These are phyloP conservation scores for Cenchrus americanus DNA, from an alignment of 176 grass and related monocot species.

Conservation along the genomic window DNA sequence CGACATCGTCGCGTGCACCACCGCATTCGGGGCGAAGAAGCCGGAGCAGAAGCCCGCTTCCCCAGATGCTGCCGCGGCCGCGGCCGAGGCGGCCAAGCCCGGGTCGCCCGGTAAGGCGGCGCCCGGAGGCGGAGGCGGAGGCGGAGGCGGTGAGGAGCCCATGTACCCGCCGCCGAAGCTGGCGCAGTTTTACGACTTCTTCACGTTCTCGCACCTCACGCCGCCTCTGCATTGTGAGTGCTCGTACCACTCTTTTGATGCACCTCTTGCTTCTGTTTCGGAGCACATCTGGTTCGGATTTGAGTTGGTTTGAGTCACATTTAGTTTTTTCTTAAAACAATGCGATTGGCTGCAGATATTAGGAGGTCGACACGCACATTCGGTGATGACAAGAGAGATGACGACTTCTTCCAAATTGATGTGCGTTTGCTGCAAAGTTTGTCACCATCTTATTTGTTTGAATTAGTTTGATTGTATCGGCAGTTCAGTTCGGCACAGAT, in stretches of 20 bases:
- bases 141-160: slow-evolving; percentile 59
- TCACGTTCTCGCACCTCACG: slow-evolving; percentile 86
- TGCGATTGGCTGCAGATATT: slow-evolving; percentile 64
- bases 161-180: slow-evolving; percentile 96
- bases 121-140: not conserved
- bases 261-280: not conserved
- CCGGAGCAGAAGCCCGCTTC: slow-evolving; percentile 42
- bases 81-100: slow-evolving; percentile 26
- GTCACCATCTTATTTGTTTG: not conserved
- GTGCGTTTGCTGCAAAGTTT: slow-evolving; percentile 47
- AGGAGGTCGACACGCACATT: slow-evolving; percentile 77
- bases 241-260: not conserved
- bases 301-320: not conserved
- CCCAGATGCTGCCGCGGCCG: slow-evolving; percentile 30
- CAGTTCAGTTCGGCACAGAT: not conserved
- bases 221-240: slow-evolving; percentile 82
- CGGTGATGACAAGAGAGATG: slow-evolving; percentile 78
- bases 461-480: not conserved
- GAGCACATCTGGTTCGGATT: not conserved
- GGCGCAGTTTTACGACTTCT: slow-evolving; percentile 93
- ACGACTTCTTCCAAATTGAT: slow-evolving; percentile 95
- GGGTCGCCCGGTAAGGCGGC: slow-evolving; percentile 42
- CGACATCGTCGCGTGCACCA: slow-evolving; percentile 89
- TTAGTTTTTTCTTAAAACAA: not conserved
- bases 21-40: slow-evolving; percentile 64